These are phyloP conservation scores for Pholiota microspora DNA, from an alignment of 768 basidiomycete species.

Conservation along the genomic window DNA sequence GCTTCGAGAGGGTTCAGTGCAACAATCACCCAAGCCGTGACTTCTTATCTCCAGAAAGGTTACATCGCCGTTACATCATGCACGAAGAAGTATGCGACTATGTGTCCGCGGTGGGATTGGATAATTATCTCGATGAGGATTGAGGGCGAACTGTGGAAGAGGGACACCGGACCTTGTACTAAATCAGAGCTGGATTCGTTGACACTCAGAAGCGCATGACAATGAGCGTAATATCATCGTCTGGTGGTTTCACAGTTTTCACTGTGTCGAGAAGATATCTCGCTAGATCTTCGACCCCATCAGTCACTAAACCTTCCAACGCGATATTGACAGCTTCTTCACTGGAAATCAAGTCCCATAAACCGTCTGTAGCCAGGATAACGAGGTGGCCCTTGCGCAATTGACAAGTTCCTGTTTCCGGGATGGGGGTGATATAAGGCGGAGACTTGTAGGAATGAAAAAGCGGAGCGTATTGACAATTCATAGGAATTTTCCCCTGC, in stretches of 20 bases:
- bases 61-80: not conserved
- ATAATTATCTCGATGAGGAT: not conserved
- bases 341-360: conserved; percentile 54
- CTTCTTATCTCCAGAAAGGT: conserved; percentile 1
- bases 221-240: conserved; percentile 36
- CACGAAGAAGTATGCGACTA: not conserved
- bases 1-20: not conserved
- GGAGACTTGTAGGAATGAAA: conserved; percentile 54
- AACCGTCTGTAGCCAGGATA: conserved; percentile 53
- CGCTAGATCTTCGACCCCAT: conserved; percentile 25
- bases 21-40: not conserved
- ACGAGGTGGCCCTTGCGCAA: conserved; percentile 40
- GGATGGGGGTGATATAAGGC: conserved; percentile 54
- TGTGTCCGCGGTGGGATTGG: not conserved
- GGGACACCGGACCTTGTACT: not conserved
- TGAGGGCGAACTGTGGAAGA: not conserved
- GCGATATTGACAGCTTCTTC: conserved; percentile 45
- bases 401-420: conserved; percentile 39
- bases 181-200: not conserved
- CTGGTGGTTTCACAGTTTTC: conserved; percentile 21
- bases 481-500: conserved; percentile 32
- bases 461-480: conserved; percentile 30
- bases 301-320: conserved; percentile 17
- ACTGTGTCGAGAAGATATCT: conserved; percentile 26
- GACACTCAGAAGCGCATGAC: conserved; percentile 19